phyloP scores from a whole-genome alignment of 257 asterid genomes.

The Nicotiana benthamiana region DNA sequence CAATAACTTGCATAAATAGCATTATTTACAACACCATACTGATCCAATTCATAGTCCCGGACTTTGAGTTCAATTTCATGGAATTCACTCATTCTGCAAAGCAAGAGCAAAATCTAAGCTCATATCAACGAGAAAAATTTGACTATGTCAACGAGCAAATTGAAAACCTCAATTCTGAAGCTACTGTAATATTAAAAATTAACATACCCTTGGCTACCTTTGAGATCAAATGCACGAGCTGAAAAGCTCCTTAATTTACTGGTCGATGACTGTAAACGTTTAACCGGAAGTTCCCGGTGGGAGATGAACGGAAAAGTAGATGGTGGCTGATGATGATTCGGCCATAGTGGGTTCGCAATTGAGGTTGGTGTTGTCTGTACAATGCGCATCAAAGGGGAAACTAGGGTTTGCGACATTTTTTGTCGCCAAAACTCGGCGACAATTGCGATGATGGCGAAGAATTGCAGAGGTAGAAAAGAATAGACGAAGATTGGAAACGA shows the following conservation, averaged over 20 bases:
- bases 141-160: neutral
- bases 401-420: constrained; percentile 24
- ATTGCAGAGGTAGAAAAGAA: neutral
- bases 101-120: constrained; percentile 2
- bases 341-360: constrained; percentile 7
- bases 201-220: constrained; percentile 58
- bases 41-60: constrained; percentile 89
- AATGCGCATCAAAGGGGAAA: constrained; percentile 15
- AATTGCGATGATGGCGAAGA: neutral
- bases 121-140: neutral
- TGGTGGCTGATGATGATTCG: constrained; percentile 13
- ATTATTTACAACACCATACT: constrained; percentile 88
- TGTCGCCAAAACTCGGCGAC: neutral
- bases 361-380: constrained; percentile 12
- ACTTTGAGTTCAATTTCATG: constrained; percentile 82
- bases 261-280: constrained; percentile 9
- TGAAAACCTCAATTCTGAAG: neutral
- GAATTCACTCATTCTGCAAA: constrained; percentile 51
- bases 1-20: constrained; percentile 84
- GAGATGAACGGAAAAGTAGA: constrained; percentile 21
- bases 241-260: constrained; percentile 21
- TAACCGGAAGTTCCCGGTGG: constrained; percentile 17
- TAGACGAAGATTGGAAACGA: neutral
- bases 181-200: neutral
- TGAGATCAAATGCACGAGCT: constrained; percentile 38